These are phyloP conservation scores for Tetradesmus obliquus DNA, from an alignment of 139 green algal genomes.

Conservation along the genomic window DNA sequence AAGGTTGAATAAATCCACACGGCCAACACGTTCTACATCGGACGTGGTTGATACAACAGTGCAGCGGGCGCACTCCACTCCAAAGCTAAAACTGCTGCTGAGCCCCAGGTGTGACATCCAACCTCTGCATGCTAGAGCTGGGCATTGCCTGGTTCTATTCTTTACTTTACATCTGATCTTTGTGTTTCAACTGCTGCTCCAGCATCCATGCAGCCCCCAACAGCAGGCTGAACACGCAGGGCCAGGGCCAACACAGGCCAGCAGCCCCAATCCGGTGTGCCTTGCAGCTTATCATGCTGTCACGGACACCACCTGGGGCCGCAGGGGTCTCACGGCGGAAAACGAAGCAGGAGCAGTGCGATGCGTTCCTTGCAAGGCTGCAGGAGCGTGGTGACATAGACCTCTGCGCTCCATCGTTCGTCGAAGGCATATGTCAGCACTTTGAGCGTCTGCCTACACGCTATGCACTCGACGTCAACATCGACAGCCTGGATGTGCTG, in stretches of 20 bases:
- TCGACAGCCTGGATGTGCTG: slow-evolving; percentile 89
- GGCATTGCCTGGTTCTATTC: neutral
- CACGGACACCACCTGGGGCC: neutral
- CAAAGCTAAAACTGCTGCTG: neutral
- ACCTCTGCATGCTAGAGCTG: neutral
- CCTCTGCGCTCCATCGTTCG: slow-evolving; percentile 66
- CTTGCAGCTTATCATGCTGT: neutral
- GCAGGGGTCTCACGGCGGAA: slow-evolving; percentile 8
- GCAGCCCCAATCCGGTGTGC: neutral
- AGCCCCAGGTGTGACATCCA: neutral
- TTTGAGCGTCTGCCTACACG: slow-evolving; percentile 87
- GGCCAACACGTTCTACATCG: neutral
- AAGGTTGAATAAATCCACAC: neutral
- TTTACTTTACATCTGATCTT: neutral
- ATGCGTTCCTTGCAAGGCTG: slow-evolving; percentile 78
- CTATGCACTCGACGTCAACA: slow-evolving; percentile 94
- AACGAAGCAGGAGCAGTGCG: slow-evolving; percentile 37
- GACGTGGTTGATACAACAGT: neutral
- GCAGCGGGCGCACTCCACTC: neutral
- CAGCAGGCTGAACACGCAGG: neutral
- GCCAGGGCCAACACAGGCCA: neutral
- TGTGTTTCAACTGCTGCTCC: neutral
- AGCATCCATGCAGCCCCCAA: neutral
- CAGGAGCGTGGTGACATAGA: slow-evolving; percentile 71
- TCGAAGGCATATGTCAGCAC: slow-evolving; percentile 80